phyloP scores from a whole-genome alignment of 805 yeast genomes.

The Torulaspora delbrueckii region DNA sequence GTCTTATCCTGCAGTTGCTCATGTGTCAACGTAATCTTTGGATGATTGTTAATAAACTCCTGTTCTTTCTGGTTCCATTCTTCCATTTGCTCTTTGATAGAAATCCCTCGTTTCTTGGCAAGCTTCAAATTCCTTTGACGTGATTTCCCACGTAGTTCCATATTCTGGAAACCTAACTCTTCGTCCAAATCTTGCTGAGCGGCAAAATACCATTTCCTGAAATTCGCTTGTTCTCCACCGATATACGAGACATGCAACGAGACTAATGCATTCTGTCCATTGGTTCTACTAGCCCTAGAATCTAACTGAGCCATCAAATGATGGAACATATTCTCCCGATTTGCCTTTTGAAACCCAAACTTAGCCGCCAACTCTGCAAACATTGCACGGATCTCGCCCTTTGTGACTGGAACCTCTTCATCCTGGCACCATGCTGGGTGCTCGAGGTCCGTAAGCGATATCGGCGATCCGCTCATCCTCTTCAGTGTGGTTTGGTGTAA shows the following conservation, averaged over 20 bases:
- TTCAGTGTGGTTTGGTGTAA: background rate
- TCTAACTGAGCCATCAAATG: conserved; percentile 77
- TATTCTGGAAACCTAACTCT: conserved; percentile 52
- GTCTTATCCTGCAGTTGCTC: conserved; percentile 66
- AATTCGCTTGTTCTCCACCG: conserved; percentile 85
- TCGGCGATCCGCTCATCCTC: conserved; percentile 10
- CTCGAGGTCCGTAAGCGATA: conserved; percentile 24
- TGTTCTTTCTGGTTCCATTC: conserved; percentile 45
- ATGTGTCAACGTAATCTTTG: conserved; percentile 54
- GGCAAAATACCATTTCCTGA: conserved; percentile 87
- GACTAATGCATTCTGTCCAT: conserved; percentile 63
- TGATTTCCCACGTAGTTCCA: conserved; percentile 48
- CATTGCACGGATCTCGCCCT: conserved; percentile 55
- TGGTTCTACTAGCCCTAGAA: conserved; percentile 77
- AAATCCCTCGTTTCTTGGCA: conserved; percentile 40
- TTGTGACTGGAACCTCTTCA: conserved; percentile 66
- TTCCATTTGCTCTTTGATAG: conserved; percentile 34
- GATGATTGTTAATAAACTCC: conserved; percentile 45
- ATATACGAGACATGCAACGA: conserved; percentile 86
- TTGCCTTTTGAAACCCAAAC: conserved; percentile 84
- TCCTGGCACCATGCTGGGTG: conserved; percentile 38
- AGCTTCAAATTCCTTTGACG: conserved; percentile 40
- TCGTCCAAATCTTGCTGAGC: conserved; percentile 76
- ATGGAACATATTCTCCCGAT: conserved; percentile 73
- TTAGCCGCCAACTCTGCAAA: conserved; percentile 53